phyloP scores from a whole-genome alignment of 805 yeast species.

The Metschnikowia arizonensis region DNA sequence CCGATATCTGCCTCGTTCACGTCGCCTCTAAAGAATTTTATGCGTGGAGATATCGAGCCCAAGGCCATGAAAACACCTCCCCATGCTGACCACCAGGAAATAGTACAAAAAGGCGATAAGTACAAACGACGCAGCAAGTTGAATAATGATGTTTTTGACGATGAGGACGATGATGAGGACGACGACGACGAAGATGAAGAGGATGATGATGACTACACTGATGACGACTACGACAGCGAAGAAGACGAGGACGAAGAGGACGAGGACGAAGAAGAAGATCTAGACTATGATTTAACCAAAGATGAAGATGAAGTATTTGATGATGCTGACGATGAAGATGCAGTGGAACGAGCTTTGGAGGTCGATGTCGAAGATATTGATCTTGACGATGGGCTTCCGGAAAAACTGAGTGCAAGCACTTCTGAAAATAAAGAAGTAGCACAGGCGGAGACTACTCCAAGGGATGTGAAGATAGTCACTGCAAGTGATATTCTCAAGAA shows the following conservation, averaged over 20 bases:
- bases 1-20: conserved; percentile 36
- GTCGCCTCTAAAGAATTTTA: conserved; percentile 40
- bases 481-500: conserved; percentile 16
- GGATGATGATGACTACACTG: conserved; percentile 10
- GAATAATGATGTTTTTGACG: conserved; percentile 16
- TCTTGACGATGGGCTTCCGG: conserved; percentile 8
- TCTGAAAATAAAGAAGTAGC: background rate
- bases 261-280: conserved; percentile 7
- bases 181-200: conserved; percentile 9
- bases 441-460: conserved; percentile 4
- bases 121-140: conserved; percentile 14
- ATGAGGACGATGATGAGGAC: conserved; percentile 12
- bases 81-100: conserved; percentile 18
- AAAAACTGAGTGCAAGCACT: conserved; percentile 3
- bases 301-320: conserved; percentile 6
- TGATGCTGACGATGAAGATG: conserved; percentile 6
- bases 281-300: conserved; percentile 5
- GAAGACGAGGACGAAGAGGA: conserved; percentile 12
- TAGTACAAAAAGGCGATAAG: background rate
- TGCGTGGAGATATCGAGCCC: conserved; percentile 28
- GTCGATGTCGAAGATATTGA: conserved; percentile 8
- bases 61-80: conserved; percentile 27
- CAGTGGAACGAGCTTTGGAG: conserved; percentile 3
- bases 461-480: conserved; percentile 9
- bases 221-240: conserved; percentile 12